phyloP scores from a whole-genome alignment of 371 early-diverging fungal genomes.

The Blakeslea trispora region DNA sequence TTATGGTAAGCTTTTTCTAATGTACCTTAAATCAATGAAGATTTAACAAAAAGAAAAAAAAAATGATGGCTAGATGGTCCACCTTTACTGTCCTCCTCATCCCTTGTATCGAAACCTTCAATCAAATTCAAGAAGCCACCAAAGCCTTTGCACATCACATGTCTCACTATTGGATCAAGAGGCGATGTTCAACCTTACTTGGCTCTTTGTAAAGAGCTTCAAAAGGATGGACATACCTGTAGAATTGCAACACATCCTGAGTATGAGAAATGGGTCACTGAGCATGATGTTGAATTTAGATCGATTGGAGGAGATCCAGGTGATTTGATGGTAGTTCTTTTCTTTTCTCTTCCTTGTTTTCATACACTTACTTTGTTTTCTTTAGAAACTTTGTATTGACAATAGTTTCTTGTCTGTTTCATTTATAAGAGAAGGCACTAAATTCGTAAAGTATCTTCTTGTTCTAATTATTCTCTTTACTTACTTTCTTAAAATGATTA shows the following conservation, averaged over 20 bases:
- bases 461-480: background rate
- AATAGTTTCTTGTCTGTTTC: conserved; percentile 75
- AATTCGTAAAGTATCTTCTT: conserved; percentile 33
- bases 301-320: conserved; percentile 74
- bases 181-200: conserved; percentile 89
- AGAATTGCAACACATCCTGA: conserved; percentile 78
- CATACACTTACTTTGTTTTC: no score
- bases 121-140: conserved; percentile 23
- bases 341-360: no score
- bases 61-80: conserved; percentile 24
- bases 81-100: conserved; percentile 15
- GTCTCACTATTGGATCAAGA: conserved; percentile 79
- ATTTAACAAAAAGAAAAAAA: no score
- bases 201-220: conserved; percentile 74
- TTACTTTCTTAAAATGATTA: conserved; percentile 13
- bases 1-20: conserved; percentile 27
- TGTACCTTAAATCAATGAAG: no score
- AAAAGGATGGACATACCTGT: conserved; percentile 70
- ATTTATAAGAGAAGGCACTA: conserved; percentile 66
- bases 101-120: background rate
- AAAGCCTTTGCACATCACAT: conserved; percentile 69
- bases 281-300: conserved; percentile 73
- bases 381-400: conserved; percentile 75
- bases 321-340: conserved; percentile 56
- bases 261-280: conserved; percentile 72